These are phyloP conservation scores for Mycocalia duriaeana DNA, from an alignment of 1,284 basidiomycete genomes.

Conservation along the genomic window DNA sequence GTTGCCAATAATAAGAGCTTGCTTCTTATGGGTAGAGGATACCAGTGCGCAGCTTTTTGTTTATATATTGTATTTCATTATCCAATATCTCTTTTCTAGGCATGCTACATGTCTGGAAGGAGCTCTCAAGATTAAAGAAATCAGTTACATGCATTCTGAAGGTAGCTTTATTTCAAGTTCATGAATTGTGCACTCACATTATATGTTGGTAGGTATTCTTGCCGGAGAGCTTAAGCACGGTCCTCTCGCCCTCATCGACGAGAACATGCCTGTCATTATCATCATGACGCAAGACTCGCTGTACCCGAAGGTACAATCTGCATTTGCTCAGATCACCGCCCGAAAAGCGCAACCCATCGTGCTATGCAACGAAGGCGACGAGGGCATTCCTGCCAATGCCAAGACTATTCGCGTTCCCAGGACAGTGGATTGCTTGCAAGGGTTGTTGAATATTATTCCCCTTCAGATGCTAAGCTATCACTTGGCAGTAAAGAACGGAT, in stretches of 20 bases:
- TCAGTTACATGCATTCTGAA: conserved; percentile 90
- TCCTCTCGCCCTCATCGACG: conserved; percentile 94
- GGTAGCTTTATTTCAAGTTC: conserved; percentile 35
- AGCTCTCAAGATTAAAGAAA: conserved; percentile 99
- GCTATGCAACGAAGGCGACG: conserved; percentile 93
- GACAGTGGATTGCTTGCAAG: conserved; percentile 95
- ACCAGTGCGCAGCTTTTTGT: conserved; percentile 65
- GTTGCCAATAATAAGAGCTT: conserved; percentile 84
- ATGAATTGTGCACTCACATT: no score
- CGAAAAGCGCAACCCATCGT: conserved; percentile 96
- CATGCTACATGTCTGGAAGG: conserved; percentile 97
- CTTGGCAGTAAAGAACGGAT: conserved; percentile 91
- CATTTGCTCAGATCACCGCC: conserved; percentile 94
- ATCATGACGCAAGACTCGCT: conserved; percentile 99
- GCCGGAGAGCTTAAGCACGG: conserved; percentile 99
- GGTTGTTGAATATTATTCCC: conserved; percentile 94
- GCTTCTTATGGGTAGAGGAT: conserved; percentile 96
- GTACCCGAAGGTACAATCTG: conserved; percentile 97
- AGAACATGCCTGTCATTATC: conserved; percentile 97
- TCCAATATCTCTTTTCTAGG: conserved; percentile 28
- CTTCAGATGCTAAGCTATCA: conserved; percentile 96
- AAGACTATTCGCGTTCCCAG: conserved; percentile 91
- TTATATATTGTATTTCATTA: neutral
- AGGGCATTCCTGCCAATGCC: conserved; percentile 67
- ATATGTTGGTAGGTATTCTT: conserved; percentile 85